Conservation (phyloP, 2,329 filamentous ascomycete species). For the Colletotrichum echinochloae region DNA sequence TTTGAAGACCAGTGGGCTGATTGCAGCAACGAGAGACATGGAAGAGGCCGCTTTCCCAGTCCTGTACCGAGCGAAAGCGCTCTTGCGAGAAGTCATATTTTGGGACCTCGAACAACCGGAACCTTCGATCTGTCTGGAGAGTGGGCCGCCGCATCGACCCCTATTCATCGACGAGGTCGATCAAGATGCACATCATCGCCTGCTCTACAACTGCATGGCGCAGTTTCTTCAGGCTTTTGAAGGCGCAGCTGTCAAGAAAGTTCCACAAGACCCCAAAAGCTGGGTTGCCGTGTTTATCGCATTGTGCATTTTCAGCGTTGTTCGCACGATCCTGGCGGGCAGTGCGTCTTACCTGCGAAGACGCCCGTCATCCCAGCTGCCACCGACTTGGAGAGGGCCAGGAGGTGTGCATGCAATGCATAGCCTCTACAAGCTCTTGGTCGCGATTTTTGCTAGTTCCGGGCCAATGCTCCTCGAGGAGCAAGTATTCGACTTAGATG, state of each 20-base stretch:
- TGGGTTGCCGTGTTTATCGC: constrained; percentile 67
- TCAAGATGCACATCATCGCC: constrained; percentile 59
- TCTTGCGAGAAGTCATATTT: constrained; percentile 66
- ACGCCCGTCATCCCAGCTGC: constrained; percentile 27
- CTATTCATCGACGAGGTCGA: constrained; percentile 57
- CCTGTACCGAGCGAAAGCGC: constrained; percentile 65
- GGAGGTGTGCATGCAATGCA: constrained; percentile 53
- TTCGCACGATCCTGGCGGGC: constrained; percentile 64
- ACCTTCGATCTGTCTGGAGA: constrained; percentile 55
- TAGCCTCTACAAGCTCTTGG: constrained; percentile 63
- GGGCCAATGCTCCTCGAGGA: constrained; percentile 60
- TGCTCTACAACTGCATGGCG: constrained; percentile 63
- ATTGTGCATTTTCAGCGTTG: constrained; percentile 69
- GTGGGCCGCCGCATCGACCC: constrained; percentile 41
- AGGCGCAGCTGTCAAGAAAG: constrained; percentile 53
- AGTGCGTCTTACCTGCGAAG: constrained; percentile 50
- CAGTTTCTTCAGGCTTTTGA: constrained; percentile 68
- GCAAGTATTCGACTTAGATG: constrained; percentile 54
- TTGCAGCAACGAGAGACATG: constrained; percentile 61
- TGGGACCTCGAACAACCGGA: constrained; percentile 65
- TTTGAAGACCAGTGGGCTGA: constrained; percentile 61
- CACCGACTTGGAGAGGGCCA: constrained; percentile 28
- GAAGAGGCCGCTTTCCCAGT: constrained; percentile 64
- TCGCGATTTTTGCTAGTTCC: constrained; percentile 60
- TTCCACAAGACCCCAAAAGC: constrained; percentile 55